A percentile compares a stretch with the other conserved stretches of the same genome.
These are phyloP conservation scores for Candolleomyces efflorescens DNA, from an alignment of 768 basidiomycete genomes.

Conservation along the genomic window DNA sequence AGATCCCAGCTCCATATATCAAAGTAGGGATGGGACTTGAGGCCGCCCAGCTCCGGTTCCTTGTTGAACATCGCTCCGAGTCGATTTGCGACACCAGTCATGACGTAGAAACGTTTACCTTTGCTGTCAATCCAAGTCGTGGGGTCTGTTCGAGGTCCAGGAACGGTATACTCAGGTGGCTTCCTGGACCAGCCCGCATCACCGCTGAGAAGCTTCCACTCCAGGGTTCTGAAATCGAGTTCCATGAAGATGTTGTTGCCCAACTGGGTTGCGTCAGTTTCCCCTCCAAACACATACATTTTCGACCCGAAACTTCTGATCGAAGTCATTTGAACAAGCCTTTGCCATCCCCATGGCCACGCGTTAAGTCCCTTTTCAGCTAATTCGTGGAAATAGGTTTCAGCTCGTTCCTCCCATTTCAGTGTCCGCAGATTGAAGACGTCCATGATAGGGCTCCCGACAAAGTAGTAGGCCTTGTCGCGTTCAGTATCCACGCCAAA, in stretches of 20 bases:
- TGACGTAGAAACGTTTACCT: constrained; percentile 9
- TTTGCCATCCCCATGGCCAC: not conserved
- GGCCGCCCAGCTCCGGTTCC: constrained; percentile 17
- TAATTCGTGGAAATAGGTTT: not conserved
- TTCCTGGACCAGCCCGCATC: constrained; percentile 8
- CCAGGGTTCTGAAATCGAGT: not conserved
- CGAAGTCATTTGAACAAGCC: not conserved
- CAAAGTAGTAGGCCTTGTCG: constrained; percentile 27
- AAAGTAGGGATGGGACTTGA: constrained; percentile 18
- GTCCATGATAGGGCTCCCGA: constrained; percentile 20
- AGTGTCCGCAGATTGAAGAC: constrained; percentile 26
- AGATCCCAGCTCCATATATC: constrained; percentile 34
- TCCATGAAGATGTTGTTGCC: not conserved
- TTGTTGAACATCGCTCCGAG: constrained; percentile 18
- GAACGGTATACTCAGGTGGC: constrained; percentile 16
- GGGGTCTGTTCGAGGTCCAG: constrained; percentile 27
- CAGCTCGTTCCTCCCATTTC: not conserved
- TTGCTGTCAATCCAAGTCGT: not conserved
- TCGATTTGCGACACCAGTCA: constrained; percentile 32
- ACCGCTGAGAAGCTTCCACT: not conserved
- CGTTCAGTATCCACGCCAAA: not conserved
- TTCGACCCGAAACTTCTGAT: not conserved
- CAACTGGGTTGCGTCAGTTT: not conserved
- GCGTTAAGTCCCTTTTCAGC: not conserved
- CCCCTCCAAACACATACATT: not conserved